Evolutionary conservation across 1,284 basidiomycete genomes (phyloP), one percentile per base, ranked within the genome.

Genomic region (Taiwanofungus camphoratus): DNA sequence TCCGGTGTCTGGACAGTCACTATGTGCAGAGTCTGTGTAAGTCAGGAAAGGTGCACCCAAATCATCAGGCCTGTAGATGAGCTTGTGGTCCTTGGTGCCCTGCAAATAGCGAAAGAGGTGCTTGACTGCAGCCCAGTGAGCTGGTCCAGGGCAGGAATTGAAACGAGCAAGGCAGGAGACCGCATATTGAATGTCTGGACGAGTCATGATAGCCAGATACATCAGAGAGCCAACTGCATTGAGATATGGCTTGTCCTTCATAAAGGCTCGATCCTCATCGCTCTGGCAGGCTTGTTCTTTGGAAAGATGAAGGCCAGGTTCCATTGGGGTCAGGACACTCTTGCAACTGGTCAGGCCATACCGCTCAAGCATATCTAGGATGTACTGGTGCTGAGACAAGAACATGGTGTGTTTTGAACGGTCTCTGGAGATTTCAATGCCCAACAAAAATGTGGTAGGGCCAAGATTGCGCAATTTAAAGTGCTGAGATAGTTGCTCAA

Each of bases 381-480:
- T 55, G 47, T 70, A 69, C 7, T 61, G 58, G 0, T 43, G 36
- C 42, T 73, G 68, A 1, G 57, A 62, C 9, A 71, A 50, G 0
- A 37, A 29, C 7, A 71, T 37, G 3, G 51, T 59, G 3, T 44
- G 48, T 1, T 47, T 45, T 1, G 42, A 19, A 1, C 53, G 47
- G 42, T 70, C 57, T 0, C 58, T 47, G 2, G 44, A 47, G 21
- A 71, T 58, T 36, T 66, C 56, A n/a, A 72, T 59, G 26, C 64
- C 65, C 2, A 71, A 55, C 1, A 71, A 45, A 43, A 50, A 63
- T 1, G 40, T 42, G 1, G 60, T 61, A 21, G 55, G 50, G 0
- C 58, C 58, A 11, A 57, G 46, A 39, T 60, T 52, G 5, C 31
- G 48, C 43, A 60, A 45, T 37, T 58, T 45, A 45, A 51, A 56